These are phyloP conservation scores for Nakazawaea siamensis DNA, from an alignment of 805 yeast genomes.

Conservation along the genomic window DNA sequence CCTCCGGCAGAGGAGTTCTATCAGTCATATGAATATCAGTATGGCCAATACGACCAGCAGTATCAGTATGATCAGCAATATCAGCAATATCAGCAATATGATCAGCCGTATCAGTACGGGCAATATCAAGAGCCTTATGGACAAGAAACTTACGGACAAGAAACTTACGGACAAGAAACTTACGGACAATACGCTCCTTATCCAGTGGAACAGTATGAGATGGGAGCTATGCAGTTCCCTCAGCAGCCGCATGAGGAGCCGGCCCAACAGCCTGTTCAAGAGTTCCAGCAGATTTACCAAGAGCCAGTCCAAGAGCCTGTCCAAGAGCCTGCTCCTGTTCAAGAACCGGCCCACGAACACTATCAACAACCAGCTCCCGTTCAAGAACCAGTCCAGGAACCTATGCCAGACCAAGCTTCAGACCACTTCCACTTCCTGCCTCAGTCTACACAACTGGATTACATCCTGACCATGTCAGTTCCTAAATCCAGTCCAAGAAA, in stretches of 20 bases:
- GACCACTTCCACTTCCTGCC: no score
- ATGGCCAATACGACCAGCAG: no score
- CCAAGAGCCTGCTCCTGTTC: background rate
- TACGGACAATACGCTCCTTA: background rate
- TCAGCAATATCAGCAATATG: background rate
- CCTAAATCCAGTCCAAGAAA: slow-evolving; percentile 1
- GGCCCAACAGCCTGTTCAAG: background rate
- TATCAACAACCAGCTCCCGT: background rate
- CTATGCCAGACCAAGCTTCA: background rate
- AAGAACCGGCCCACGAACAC: background rate
- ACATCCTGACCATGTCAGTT: background rate
- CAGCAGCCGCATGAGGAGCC: background rate
- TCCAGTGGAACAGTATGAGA: background rate
- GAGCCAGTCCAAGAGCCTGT: background rate
- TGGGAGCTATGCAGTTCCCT: background rate
- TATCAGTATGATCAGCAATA: background rate
- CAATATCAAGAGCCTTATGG: background rate
- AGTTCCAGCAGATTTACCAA: no score
- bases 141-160: background rate
- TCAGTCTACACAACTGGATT: background rate
- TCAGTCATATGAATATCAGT: no score
- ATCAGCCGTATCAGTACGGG: background rate
- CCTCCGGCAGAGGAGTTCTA: no score
- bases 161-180: background rate
- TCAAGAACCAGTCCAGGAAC: background rate